phyloP scores from a whole-genome alignment of 192 early-diverging fungal genomes.

The Umbelopsis ramanniana region DNA sequence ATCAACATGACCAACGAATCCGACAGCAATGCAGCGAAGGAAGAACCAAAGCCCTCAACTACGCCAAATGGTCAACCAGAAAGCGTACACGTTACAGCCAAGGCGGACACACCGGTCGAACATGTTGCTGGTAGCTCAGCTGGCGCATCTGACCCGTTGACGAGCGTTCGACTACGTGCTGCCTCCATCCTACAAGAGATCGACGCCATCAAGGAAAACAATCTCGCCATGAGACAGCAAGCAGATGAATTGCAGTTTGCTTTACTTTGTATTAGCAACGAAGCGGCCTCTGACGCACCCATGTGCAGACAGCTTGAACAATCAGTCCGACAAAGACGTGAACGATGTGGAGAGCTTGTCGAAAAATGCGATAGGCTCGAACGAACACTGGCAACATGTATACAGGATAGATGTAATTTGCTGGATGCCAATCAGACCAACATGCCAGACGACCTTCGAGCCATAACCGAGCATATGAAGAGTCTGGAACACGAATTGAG shows the following conservation, averaged over 20 bases:
- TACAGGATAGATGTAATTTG: slow-evolving; percentile 13
- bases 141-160: slow-evolving; percentile 26
- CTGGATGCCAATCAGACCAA: slow-evolving; percentile 4
- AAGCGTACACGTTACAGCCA: neutral
- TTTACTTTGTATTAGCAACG: slow-evolving; percentile 19
- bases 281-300: slow-evolving; percentile 23
- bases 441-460: slow-evolving; percentile 17
- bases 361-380: slow-evolving; percentile 21
- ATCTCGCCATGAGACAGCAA: slow-evolving; percentile 33
- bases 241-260: slow-evolving; percentile 31
- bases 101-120: neutral
- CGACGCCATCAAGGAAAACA: slow-evolving; percentile 33
- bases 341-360: slow-evolving; percentile 21
- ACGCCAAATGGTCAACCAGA: neutral
- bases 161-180: slow-evolving; percentile 25
- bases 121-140: neutral
- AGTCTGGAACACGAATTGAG: slow-evolving; percentile 31
- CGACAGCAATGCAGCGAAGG: neutral
- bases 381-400: slow-evolving; percentile 1
- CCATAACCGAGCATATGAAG: slow-evolving; percentile 11
- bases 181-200: slow-evolving; percentile 31
- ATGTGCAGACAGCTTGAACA: slow-evolving; percentile 26
- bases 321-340: slow-evolving; percentile 18
- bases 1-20: neutral
- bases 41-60: neutral